phyloP scores from a whole-genome alignment of 164 flowering plant genomes.

The Magnolia sinica region DNA sequence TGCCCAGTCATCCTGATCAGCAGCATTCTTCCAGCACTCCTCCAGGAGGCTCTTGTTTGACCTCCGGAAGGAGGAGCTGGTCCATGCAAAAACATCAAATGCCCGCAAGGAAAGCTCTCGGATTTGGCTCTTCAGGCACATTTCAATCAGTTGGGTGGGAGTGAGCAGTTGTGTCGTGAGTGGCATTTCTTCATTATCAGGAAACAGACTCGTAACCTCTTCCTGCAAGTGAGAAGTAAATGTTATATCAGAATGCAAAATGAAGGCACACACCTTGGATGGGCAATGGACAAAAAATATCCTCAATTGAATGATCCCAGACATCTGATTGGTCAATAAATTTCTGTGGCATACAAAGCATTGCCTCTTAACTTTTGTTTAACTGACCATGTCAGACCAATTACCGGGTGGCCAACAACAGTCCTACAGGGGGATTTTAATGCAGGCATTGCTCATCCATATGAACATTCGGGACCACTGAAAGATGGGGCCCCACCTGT shows the following conservation, averaged over 20 bases:
- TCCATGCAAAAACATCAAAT: slow-evolving; percentile 94
- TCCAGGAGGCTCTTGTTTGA: slow-evolving; percentile 60
- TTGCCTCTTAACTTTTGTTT: too few relatives aligned
- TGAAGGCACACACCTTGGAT: too few relatives aligned
- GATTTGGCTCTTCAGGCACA: slow-evolving; percentile 53
- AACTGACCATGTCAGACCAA: too few relatives aligned
- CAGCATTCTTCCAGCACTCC: slow-evolving; percentile 88
- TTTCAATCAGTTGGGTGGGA: slow-evolving; percentile 62
- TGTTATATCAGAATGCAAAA: not conserved
- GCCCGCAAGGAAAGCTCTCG: slow-evolving; percentile 57
- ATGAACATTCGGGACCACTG: not conserved
- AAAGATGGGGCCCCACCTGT: not conserved
- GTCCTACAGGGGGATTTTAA: not conserved
- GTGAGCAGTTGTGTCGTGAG: slow-evolving; percentile 47
- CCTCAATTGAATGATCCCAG: too few relatives aligned
- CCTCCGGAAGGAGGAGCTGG: slow-evolving; percentile 67
- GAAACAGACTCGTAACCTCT: slow-evolving; percentile 42
- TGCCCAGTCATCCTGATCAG: slow-evolving; percentile 77
- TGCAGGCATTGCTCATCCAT: not conserved
- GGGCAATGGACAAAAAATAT: too few relatives aligned
- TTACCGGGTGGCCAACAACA: not conserved
- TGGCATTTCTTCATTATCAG: slow-evolving; percentile 39
- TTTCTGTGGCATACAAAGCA: too few relatives aligned
- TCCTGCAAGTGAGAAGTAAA: slow-evolving; percentile 46
- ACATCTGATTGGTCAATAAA: too few relatives aligned